Base-by-base conservation (phyloP, 805 yeast genomes). In the Saturnispora dispora region DNA sequence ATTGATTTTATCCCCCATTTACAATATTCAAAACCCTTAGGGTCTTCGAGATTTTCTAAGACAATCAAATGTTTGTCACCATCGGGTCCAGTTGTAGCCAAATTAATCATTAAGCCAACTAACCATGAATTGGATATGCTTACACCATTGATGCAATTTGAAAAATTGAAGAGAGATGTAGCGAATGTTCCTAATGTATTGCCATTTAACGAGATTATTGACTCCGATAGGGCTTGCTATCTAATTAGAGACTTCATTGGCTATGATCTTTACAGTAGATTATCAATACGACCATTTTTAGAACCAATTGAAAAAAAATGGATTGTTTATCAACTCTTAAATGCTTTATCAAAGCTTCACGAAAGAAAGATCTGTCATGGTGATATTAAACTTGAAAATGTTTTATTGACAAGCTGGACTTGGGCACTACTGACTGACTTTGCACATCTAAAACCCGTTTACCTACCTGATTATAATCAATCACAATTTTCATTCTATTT, bases 171-270 rank as follows among this genome's bases (percentile, higher is more conserved):
- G 39, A 51, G 55, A 9, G 61, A 69, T 9, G 60, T 88, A 36
- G 62, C 70, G 2, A 77, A 73, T 49, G 65, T 78, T 32, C 81
- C 81, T 10, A 85, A 84, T 58, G 83, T 81, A 4, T 63, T 89
- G 27, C 85, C 93, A 5, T 91, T 83, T 68, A 70, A 78, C 46
- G 78, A 82, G 50, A 71, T 93, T 39, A 74, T 89, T 11, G 96
- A 90, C 60, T 88, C 96, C 0, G 95, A 85, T 49, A 73, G 97
- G 44, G 98, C 98, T 0, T 96, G 93, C 0, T 93, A 91, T 68
- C 65, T 91, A 45, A 80, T 91, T 46, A 77, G 99, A 50, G 97
- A 91, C 55, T 81, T 79, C 70, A 71, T 88, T 54, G 77, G 82
- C 58, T 81, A 84, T 47, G 90, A 86, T 60, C 69, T 90, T n/a